Base-by-base conservation (phyloP, 1,284 basidiomycete species). In the Ceratobasidium theobromae region DNA sequence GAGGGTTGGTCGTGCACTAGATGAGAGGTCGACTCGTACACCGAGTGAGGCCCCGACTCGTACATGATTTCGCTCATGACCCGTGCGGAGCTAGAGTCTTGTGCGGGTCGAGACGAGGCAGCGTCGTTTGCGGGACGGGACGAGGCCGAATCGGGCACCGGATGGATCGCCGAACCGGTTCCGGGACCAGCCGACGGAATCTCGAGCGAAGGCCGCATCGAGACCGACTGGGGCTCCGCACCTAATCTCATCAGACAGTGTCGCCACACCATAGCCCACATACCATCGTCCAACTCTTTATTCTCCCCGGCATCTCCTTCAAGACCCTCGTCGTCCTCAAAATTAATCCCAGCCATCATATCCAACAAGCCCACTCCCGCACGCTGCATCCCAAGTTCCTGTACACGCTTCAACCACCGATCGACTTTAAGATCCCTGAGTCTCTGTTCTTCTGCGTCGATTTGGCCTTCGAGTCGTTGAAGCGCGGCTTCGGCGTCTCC, bases 401-500 rank as follows among this genome's bases (percentile, higher is more conserved):
- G 83, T 21, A 91, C 89, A 21, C 82, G 84, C 69, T 84, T 82
- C 66, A 95, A 86, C 88, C 91, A 93, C 8, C 84, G 82, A 73
- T 93, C 87, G 3, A 94, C 91, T 73, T 91, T 91, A 58, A 79
- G 79, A 46, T 83, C 83, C 73, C 89, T 91, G 71, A 86, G 84
- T 70, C 82, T 78, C 72, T 87, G 83, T 71, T 84, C 82, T 69
- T 84, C 79, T 0, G 82, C 82, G 74, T 89, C 91, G 67, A 94
- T 89, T 73, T 92, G 86, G 0, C 92, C 92, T 75, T 95, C 91
- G 52, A 95, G 80, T 9, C 88, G 79, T 41, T 82, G 80, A 68
- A 95, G 74, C 4, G 93, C 92, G 6, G 86, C 88, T 54, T 93
- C 90, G 16, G 90, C 87, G 71, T 89, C 91, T 0, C 91, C 90